Evolutionary conservation across 129 eudicot species (phyloP), one percentile per base, ranked within the genome.

Genomic region (Tagetes patula): DNA sequence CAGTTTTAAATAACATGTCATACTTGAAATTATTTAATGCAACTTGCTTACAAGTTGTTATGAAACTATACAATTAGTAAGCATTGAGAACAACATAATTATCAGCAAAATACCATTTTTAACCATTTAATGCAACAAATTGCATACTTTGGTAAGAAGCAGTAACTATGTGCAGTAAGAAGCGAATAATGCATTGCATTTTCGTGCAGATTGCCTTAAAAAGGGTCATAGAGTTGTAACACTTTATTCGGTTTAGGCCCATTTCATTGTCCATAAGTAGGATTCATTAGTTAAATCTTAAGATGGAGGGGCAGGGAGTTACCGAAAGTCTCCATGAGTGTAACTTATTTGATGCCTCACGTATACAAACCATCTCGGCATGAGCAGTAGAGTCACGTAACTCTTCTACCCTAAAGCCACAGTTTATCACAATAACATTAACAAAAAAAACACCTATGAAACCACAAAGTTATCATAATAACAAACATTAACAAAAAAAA

Each of bases 251-350:
- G 9, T 54, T 54, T 20, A 54, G 60, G 27, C 11, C 11, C 34
- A 54, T 20, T 27, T 10, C 32, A 27, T 30, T 20, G 31, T 53
- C 34, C 8, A 27, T 71, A 54, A 67, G 38, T 45, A 3, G 38
- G 11, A 8, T 43, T 32, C 40, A 45, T 30, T 46, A 31, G 27
- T 33, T 54, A 54, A 54, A 50, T n/a, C 3, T n/a, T 50, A 3
- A 43, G 48, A 10, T 6, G 48, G 48, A 43, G 48, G 6, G 48
- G 6, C 10, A 8, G 47, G 47, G 8, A 12, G 58, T 49, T 81
- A 94, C 97, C 77, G 98, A 81, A 70, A 94, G 97, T 81, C 98
- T 90, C 98, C 98, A 94, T 31, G 98, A 71, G 61, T 78, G 87
- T 62, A 88, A 96, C 37, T 84, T 64, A 74, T 81, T 94, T 46